Evolutionary conservation across 108 stramenopile species (phyloP), one percentile per base, ranked within the genome.

Genomic region (Nitzschia sp.): DNA sequence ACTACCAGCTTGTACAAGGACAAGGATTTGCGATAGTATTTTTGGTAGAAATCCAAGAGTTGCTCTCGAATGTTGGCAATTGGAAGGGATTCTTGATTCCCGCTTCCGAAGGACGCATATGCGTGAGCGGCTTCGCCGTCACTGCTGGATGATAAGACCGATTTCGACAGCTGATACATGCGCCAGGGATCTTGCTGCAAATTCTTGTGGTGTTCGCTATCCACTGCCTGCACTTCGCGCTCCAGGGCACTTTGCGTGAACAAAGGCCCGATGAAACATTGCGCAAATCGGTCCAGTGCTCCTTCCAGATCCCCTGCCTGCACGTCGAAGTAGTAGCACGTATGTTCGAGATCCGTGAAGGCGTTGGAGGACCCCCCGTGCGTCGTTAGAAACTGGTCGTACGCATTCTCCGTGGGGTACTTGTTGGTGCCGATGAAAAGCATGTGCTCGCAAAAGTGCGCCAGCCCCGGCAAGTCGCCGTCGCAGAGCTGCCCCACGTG

Each of bases 171-270:
- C 61, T 82, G 85, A 70, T 76, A 63, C 45, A 59, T 21, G 19
- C 92, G 66, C 93, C 93, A 96, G 13, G 62, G 28, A 62, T 96
- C 95, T 44, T 72, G 59, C 73, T 84, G 91, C 22, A 83, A 55
- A 77, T 96, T 96, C 66, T 96, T 96, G 29, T 80, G 80, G 75
- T 95, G 87, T 72, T 96, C 96, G 54, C 67, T 73, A 62, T 96
- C 93, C 27, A 96, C 91, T 2, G 93, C 94, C 54, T 83, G 80
- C 0, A 94, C 69, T 81, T 97, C 96, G 6, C 92, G 75, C n/a
- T 79, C 91, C 45, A 88, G 64, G 58, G 85, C 78, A 25, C 45
- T 45, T 57, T 82, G 64, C 2, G 79, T 80, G 66, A 97, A 92
- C 9, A 93, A 73, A 22, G 96, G 96, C 16, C 75, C 63, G 15